These are phyloP conservation scores for Nitzschia palea DNA, from an alignment of 108 stramenopile species.

Conservation along the genomic window DNA sequence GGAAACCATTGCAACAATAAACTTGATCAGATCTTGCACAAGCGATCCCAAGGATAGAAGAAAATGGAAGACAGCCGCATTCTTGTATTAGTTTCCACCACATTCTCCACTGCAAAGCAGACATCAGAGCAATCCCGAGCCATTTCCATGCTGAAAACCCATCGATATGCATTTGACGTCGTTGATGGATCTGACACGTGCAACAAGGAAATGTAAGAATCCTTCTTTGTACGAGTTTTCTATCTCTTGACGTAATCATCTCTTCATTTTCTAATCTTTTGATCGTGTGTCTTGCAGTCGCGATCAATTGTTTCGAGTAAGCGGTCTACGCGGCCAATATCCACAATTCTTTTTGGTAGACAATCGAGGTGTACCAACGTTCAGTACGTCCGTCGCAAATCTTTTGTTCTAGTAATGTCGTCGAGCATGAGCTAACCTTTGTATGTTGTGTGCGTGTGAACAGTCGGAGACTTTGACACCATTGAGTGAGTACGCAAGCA, in stretches of 20 bases:
- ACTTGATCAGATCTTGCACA: no score
- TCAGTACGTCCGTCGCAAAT: background rate
- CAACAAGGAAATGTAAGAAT: slow-evolving; percentile 36
- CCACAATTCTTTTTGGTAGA: slow-evolving; percentile 77
- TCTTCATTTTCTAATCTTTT: background rate
- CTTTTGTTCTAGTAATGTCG: no score
- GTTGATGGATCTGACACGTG: slow-evolving; percentile 57
- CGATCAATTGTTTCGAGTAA: slow-evolving; percentile 60
- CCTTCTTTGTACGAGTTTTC: background rate
- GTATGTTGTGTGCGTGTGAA: no score
- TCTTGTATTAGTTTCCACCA: slow-evolving; percentile 3
- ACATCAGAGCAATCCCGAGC: slow-evolving; percentile 24
- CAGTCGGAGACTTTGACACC: slow-evolving; percentile 53
- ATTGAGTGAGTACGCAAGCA: no score
- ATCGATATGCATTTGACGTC: slow-evolving; percentile 26
- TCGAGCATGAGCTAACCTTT: no score
- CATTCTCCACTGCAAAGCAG: slow-evolving; percentile 15
- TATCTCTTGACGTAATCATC: slow-evolving; percentile 2
- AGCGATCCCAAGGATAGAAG: no score
- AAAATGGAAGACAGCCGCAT: slow-evolving; percentile 2
- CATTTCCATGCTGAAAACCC: slow-evolving; percentile 22
- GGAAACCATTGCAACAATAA: no score
- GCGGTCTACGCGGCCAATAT: slow-evolving; percentile 64
- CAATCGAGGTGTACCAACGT: background rate
- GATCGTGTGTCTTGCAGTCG: slow-evolving; percentile 24